Conservation (phyloP, 768 basidiomycete genomes). For the Leccinum barrowsii region DNA sequence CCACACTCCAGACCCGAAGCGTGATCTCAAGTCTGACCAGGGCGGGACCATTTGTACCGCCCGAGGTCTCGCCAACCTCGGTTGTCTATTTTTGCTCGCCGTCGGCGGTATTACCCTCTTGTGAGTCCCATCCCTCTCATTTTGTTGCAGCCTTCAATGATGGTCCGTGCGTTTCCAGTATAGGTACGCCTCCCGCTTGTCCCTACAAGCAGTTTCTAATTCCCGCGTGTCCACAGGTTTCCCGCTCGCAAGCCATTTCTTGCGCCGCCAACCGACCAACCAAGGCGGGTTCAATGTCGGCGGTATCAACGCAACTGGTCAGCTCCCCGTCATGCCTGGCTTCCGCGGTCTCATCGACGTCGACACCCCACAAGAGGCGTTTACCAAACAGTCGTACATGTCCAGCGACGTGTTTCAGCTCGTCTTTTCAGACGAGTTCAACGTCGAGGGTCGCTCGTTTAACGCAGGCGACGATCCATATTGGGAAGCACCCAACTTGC, state of each 20-base stretch:
- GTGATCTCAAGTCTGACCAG: conserved; percentile 50
- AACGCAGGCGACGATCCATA: conserved; percentile 68
- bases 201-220: background rate
- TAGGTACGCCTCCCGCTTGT: conserved; percentile 11
- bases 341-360: conserved; percentile 50
- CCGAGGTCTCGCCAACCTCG: conserved; percentile 63
- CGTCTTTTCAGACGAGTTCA: conserved; percentile 84
- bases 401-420: conserved; percentile 39
- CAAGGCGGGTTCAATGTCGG: conserved; percentile 69
- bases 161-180: conserved; percentile 5
- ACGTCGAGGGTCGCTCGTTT: conserved; percentile 66
- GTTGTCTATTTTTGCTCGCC: conserved; percentile 60
- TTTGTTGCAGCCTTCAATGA: background rate
- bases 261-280: conserved; percentile 36
- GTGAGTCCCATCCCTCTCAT: conserved; percentile 36
- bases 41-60: conserved; percentile 58
- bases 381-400: conserved; percentile 40
- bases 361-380: conserved; percentile 47
- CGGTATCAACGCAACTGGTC: conserved; percentile 71
- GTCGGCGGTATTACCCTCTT: conserved; percentile 49
- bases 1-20: conserved; percentile 58
- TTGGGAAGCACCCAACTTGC: conserved; percentile 51
- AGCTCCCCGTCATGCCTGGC: conserved; percentile 44
- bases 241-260: conserved; percentile 48
- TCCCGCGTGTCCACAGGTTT: conserved; percentile 34